Evolutionary conservation across 257 asterid genomes (phyloP), one percentile per base, ranked within the genome.

Genomic region (Ilex asprella): DNA sequence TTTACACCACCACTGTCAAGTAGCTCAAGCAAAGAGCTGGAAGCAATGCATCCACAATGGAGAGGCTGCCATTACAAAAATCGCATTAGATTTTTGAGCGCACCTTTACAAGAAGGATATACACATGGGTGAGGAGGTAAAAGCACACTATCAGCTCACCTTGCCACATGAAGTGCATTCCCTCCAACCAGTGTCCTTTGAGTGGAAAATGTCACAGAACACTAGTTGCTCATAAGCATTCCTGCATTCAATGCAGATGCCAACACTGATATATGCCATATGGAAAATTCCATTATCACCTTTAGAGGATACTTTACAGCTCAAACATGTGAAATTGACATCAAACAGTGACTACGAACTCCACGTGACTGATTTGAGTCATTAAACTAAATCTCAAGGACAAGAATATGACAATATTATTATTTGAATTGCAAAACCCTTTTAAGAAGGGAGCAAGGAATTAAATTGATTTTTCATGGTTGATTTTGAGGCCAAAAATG

Each of bases 21-120:
- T 71, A 88, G 82, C 75, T 79, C 89, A 13, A 88, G 81, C 67
- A 73, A 79, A 14, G 91, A 74, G 78, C 75, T 82, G 49, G 98
- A 88, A 69, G 95, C 95, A 80, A 86, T 70, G 83, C 98, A 91
- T 59, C 98, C 98, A 75, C 96, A 91, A 62, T 91, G 98, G 81
- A 91, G 92, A 76, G 80, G 87, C 98, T 91, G 88, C 72, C 67
- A 74, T 70, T 60, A 50, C 31, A 39, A 58, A 61, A 65, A 29
- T 56, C 27, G 65, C 27, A 35, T 56, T 39, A 58, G 47, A 35
- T 55, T 68, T 59, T 58, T 47, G 56, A 62, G 31, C 31, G 52
- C 50, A 62, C 56, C 5, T 15, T 58, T 27, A 47, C 51, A 61
- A 61, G 59, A 55, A 12, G 15, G 3, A 8, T 0, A 35, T 13